These are phyloP conservation scores for Apophysomyces elegans DNA, from an alignment of 371 early-diverging fungal genomes.

Conservation along the genomic window DNA sequence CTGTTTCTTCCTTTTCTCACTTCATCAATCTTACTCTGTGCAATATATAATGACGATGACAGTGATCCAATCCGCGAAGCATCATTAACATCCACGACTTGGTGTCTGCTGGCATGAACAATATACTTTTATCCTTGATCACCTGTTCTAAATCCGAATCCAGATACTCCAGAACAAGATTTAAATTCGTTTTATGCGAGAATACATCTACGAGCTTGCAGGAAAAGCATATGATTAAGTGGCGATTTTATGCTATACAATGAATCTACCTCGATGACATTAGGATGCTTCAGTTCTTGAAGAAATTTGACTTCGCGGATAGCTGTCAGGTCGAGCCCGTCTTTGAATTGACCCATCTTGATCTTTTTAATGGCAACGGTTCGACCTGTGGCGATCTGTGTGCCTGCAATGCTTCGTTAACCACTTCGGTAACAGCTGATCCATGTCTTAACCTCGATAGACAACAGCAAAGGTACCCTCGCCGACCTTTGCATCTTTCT, in stretches of 20 bases:
- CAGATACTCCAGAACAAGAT: conserved; percentile 96
- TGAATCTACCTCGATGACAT: conserved; percentile 79
- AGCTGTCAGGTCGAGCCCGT: conserved; percentile 93
- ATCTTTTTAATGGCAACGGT: conserved; percentile 95
- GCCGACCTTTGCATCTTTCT: conserved; percentile 87
- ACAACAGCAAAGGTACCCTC: conserved; percentile 97
- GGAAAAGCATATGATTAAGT: neutral
- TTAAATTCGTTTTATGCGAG: conserved; percentile 89
- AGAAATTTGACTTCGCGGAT: conserved; percentile 98
- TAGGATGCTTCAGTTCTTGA: conserved; percentile 92
- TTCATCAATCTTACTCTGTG: conserved; percentile 74
- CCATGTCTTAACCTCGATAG: conserved; percentile 66
- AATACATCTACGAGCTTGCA: conserved; percentile 91
- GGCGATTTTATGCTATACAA: neutral
- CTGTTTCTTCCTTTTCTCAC: neutral
- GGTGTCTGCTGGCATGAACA: conserved; percentile 97
- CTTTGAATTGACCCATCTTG: conserved; percentile 87
- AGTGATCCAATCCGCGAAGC: conserved; percentile 91
- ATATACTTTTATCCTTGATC: conserved; percentile 92
- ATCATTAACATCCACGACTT: conserved; percentile 99
- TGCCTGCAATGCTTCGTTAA: conserved; percentile 35
- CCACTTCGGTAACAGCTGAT: neutral
- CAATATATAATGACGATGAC: conserved; percentile 92
- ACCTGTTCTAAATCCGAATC: conserved; percentile 97
- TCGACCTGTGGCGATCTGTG: conserved; percentile 59